These are phyloP conservation scores for Clathrospora elynae DNA, from an alignment of 2,329 filamentous ascomycete species.

Conservation along the genomic window DNA sequence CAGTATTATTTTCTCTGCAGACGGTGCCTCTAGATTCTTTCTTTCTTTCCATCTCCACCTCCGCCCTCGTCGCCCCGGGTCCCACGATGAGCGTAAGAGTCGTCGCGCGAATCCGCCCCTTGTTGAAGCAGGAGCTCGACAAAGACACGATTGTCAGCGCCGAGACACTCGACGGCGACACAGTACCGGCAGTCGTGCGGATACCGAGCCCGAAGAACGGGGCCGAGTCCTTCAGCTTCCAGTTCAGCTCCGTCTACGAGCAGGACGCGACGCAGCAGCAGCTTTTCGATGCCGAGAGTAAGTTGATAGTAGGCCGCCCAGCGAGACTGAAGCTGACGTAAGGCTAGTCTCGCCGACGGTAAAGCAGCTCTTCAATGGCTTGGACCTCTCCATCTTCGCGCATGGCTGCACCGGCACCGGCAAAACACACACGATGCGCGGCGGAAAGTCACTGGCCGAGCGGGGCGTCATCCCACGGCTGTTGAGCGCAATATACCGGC, in stretches of 20 bases:
- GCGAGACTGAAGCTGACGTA: conserved; percentile 23
- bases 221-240: conserved; percentile 86
- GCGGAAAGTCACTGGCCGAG: conserved; percentile 82
- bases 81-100: conserved; percentile 71
- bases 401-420: conserved; percentile 93
- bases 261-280: conserved; percentile 79
- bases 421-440: conserved; percentile 96
- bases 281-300: conserved; percentile 88
- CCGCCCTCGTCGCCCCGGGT: conserved; percentile 12
- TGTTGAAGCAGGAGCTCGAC: conserved; percentile 83
- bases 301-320: conserved; percentile 9
- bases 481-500: conserved; percentile 82
- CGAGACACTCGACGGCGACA: conserved; percentile 51
- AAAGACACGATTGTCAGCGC: conserved; percentile 83
- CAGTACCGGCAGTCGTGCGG: conserved; percentile 68
- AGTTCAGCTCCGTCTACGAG: conserved; percentile 93
- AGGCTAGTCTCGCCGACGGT: conserved; percentile 79
- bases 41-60: conserved; percentile 17
- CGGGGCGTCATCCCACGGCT: conserved; percentile 86
- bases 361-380: conserved; percentile 88
- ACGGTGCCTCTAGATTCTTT: conserved; percentile 31
- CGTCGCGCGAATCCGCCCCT: conserved; percentile 85
- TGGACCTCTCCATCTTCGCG: conserved; percentile 76
- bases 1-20: conserved; percentile 42
- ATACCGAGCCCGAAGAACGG: conserved; percentile 96